Base-by-base conservation (phyloP, 305 asterid species). In the Ruellia speciosa region DNA sequence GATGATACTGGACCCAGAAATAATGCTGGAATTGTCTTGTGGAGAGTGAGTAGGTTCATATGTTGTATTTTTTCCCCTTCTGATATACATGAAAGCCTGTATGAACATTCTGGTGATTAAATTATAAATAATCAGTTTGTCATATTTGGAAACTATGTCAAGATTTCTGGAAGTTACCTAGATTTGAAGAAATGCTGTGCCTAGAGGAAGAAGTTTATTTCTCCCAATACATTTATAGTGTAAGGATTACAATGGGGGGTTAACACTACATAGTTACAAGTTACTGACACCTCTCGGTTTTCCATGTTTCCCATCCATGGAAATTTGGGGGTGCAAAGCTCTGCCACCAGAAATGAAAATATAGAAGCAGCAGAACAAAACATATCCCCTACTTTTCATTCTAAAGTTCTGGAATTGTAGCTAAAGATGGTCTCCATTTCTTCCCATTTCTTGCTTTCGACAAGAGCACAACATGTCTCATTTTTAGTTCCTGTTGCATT, bases 341-440 rank as follows among this genome's bases (percentile, higher is more conserved):
- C 17, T 10, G 0, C 59, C 43, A 24, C 9, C 63, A 14, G 18
- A 51, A 54, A 8, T 34, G 12, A 49, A 31, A 15, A 15, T 50
- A 62, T 14, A 34, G 5, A 7, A 9, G 41, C 11, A 10, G 12
- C 11, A 2, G 41, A 2, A 37, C 41, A 37, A 37, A 37, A 37
- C 41, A 24, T 16, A 17, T 50, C 18, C 13, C 7, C 18, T 4
- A 18, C 31, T 7, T 11, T 48, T 45, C 16, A 37, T 13, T 39
- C 67, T 75, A 81, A 20, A 74, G 58, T 68, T 81, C 85, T 0
- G 83, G 84, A 19, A 75, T 72, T 11, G 78, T 57, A 50, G 73
- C 74, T 46, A 78, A 69, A 54, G 66, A 65, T 1, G 80, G 80
- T 58, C 72, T 75, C 80, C 80, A 74, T 66, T 71, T 61, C 48